Conservation (phyloP, 768 basidiomycete species). For the Rhodotorula kratochvilovae region DNA sequence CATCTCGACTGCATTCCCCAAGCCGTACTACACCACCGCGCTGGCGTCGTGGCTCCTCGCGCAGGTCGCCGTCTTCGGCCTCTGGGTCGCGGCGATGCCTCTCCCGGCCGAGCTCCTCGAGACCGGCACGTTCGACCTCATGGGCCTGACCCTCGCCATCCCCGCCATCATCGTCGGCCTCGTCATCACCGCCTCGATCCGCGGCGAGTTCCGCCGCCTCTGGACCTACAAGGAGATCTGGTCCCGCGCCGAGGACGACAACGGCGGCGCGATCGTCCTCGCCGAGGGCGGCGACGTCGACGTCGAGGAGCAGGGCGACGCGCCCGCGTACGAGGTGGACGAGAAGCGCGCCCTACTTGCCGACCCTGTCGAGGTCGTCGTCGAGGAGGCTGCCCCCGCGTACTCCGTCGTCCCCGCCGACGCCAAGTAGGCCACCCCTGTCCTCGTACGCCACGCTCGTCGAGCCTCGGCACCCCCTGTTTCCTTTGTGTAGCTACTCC, state of each 20-base stretch:
- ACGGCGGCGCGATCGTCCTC: slow-evolving; percentile 9
- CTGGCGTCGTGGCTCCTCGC: slow-evolving; percentile 23
- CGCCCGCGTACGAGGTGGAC: not conserved
- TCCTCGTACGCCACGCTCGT: too few species aligned
- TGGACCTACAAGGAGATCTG: slow-evolving; percentile 26
- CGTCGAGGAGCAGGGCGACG: not conserved
- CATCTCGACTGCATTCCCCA: not conserved
- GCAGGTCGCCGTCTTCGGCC: slow-evolving; percentile 6
- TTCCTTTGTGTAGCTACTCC: too few species aligned
- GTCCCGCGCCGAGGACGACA: slow-evolving; percentile 9
- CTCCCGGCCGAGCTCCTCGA: slow-evolving; percentile 1
- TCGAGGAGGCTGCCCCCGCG: not conserved
- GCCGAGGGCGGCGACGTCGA: not conserved
- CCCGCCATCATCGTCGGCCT: slow-evolving; percentile 14
- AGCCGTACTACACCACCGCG: slow-evolving; percentile 26
- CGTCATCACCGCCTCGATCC: slow-evolving; percentile 4
- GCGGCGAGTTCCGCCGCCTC: slow-evolving; percentile 22
- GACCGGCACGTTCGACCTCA: not conserved
- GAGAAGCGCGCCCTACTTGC: not conserved
- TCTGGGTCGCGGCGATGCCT: slow-evolving; percentile 10
- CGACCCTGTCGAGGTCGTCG: not conserved
- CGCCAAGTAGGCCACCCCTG: not conserved
- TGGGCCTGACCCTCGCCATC: slow-evolving; percentile 16
- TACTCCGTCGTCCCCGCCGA: not conserved
- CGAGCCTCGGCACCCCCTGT: too few species aligned